phyloP scores from a whole-genome alignment of 257 asterid genomes.

The Salvia splendens region DNA sequence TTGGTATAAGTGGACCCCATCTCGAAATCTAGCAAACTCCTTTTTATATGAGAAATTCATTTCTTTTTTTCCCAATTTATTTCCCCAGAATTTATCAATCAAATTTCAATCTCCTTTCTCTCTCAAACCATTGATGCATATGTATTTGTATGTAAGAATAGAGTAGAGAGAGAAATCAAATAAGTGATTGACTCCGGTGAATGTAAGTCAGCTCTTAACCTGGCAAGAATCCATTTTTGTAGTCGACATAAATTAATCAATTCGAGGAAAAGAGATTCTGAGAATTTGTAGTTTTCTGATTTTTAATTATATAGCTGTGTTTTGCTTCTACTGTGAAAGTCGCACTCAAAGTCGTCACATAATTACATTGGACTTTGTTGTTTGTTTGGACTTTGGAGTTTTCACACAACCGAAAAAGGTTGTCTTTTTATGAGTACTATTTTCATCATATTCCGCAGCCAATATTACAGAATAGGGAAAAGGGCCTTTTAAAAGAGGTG shows the following conservation, averaged over 20 bases:
- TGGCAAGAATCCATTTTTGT: constrained; percentile 35
- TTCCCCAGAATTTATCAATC: no score
- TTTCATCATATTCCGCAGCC: constrained; percentile 14
- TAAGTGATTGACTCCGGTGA: no score
- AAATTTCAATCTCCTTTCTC: no score
- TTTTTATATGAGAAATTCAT: no score
- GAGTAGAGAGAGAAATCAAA: no score
- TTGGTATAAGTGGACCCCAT: no score
- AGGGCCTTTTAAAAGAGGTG: constrained; percentile 3
- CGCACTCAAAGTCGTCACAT: constrained; percentile 30
- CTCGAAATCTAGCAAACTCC: no score
- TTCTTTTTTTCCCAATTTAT: no score
- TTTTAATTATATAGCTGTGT: constrained; percentile 16
- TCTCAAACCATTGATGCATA: no score
- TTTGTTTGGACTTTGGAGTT: constrained; percentile 33
- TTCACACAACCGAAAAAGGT: constrained; percentile 13
- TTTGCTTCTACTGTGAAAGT: constrained; percentile 31
- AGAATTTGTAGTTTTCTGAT: constrained; percentile 29
- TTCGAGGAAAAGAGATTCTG: constrained; percentile 33
- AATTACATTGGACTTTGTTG: constrained; percentile 27
- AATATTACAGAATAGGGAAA: constrained; percentile 28
- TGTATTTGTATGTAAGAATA: no score
- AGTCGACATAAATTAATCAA: constrained; percentile 26
- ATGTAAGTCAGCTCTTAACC: neutral
- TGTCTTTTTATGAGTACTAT: constrained; percentile 37